These are phyloP conservation scores for Aspergillus leporis DNA, from an alignment of 495 filamentous ascomycete species.

Conservation along the genomic window DNA sequence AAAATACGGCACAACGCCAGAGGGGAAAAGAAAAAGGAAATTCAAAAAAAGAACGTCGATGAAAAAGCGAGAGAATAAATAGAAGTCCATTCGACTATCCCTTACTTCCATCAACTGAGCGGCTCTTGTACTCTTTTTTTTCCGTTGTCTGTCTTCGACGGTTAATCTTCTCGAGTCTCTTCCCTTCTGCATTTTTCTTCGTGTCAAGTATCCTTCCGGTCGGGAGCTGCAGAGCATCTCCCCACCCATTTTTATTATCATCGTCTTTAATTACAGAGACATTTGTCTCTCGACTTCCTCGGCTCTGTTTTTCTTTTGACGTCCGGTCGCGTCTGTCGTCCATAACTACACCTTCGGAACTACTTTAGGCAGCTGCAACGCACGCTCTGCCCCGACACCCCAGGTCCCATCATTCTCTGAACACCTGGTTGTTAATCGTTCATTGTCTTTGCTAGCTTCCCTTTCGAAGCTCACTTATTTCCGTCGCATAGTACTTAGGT, in stretches of 20 bases:
- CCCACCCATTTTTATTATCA: constrained; percentile 24
- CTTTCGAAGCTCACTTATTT: constrained; percentile 15
- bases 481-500: constrained; percentile 16
- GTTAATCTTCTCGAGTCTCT: constrained; percentile 16
- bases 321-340: constrained; percentile 28
- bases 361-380: constrained; percentile 9
- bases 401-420: constrained; percentile 14
- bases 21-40: constrained; percentile 17
- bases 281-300: constrained; percentile 11
- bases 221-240: constrained; percentile 52
- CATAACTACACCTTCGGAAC: not conserved
- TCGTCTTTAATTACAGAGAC: constrained; percentile 20
- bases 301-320: constrained; percentile 12
- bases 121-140: not conserved
- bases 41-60: constrained; percentile 5
- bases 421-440: constrained; percentile 19
- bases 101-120: constrained; percentile 3
- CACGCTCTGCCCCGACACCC: constrained; percentile 14
- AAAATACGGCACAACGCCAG: constrained; percentile 11
- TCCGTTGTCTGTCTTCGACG: constrained; percentile 3
- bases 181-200: constrained; percentile 18
- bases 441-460: constrained; percentile 17
- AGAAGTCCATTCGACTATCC: not conserved
- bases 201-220: constrained; percentile 28
- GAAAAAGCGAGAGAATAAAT: not conserved